phyloP scores from a whole-genome alignment of 2,329 filamentous ascomycete species.

The Helotiales sp. region DNA sequence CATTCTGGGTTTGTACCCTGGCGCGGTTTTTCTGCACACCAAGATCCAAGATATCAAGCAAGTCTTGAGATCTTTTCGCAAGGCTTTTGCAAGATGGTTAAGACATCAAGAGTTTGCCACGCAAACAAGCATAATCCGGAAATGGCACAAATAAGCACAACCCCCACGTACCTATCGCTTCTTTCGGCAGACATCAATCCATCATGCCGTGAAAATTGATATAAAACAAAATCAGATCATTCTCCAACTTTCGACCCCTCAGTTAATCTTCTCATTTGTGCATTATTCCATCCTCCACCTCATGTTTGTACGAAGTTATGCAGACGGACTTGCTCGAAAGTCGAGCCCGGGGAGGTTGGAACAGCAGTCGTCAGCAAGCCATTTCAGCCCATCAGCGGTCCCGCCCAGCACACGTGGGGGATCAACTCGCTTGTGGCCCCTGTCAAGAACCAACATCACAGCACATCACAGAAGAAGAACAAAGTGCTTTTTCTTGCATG shows the following conservation, averaged over 20 bases:
- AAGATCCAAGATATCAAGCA: conserved; percentile 1
- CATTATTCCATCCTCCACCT: too few species aligned
- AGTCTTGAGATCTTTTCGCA: neutral
- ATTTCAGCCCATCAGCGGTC: conserved; percentile 1
- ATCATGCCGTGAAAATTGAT: neutral
- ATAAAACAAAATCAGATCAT: too few species aligned
- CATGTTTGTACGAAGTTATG: too few species aligned
- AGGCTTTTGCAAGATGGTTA: neutral
- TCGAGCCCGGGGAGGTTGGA: neutral
- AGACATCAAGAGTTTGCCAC: neutral
- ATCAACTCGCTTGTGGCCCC: conserved; percentile 5
- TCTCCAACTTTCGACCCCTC: too few species aligned
- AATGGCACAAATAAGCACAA: neutral
- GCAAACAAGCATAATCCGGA: neutral
- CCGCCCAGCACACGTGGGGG: neutral
- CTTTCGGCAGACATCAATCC: neutral
- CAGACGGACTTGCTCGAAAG: too few species aligned
- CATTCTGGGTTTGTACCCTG: too few species aligned
- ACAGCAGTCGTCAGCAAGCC: neutral
- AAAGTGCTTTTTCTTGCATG: conserved; percentile 1
- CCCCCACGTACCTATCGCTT: neutral
- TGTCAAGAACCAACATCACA: neutral
- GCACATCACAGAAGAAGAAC: neutral
- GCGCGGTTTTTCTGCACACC: too few species aligned
- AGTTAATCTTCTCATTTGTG: too few species aligned